Evolutionary conservation across 2,329 filamentous ascomycete species (phyloP).

Genomic region (Drechslerella dactyloides): DNA sequence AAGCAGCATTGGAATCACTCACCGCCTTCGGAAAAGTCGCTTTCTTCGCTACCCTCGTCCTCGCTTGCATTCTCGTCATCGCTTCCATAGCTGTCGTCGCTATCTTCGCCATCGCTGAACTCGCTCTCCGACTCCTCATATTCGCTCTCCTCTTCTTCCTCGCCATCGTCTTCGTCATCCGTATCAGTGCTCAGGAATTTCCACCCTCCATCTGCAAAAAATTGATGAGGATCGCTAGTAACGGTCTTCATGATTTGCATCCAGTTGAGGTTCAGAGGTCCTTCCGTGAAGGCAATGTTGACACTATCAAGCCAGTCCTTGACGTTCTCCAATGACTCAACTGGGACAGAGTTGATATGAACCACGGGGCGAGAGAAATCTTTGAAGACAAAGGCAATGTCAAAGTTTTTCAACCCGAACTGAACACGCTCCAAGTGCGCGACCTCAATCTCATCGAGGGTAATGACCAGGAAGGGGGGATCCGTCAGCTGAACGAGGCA

Average conservation of each 20-base stretch:
- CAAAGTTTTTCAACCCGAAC: slow-evolving; percentile 98
- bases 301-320: slow-evolving; percentile 98
- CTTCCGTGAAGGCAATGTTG: slow-evolving; percentile 92
- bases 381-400: slow-evolving; percentile 97
- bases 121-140: slow-evolving; percentile 92
- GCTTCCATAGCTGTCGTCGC: slow-evolving; percentile 87
- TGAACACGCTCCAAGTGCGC: slow-evolving; percentile 93
- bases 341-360: slow-evolving; percentile 97
- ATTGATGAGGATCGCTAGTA: slow-evolving; percentile 87
- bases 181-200: slow-evolving; percentile 86
- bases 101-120: slow-evolving; percentile 72
- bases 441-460: slow-evolving; percentile 92
- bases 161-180: slow-evolving; percentile 78
- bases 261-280: slow-evolving; percentile 97
- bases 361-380: slow-evolving; percentile 89
- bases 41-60: slow-evolving; percentile 73
- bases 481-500: slow-evolving; percentile 96
- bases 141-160: slow-evolving; percentile 84
- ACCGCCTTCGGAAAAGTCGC: slow-evolving; percentile 74
- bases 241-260: slow-evolving; percentile 99
- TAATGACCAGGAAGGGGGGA: slow-evolving; percentile 94
- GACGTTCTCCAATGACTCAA: slow-evolving; percentile 90
- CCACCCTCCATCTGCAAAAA: slow-evolving; percentile 96
- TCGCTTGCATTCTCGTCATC: slow-evolving; percentile 81
- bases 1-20: slow-evolving; percentile 50